These are phyloP conservation scores for Alternaria gaisen DNA, from an alignment of 2,329 filamentous ascomycete species.

Conservation along the genomic window DNA sequence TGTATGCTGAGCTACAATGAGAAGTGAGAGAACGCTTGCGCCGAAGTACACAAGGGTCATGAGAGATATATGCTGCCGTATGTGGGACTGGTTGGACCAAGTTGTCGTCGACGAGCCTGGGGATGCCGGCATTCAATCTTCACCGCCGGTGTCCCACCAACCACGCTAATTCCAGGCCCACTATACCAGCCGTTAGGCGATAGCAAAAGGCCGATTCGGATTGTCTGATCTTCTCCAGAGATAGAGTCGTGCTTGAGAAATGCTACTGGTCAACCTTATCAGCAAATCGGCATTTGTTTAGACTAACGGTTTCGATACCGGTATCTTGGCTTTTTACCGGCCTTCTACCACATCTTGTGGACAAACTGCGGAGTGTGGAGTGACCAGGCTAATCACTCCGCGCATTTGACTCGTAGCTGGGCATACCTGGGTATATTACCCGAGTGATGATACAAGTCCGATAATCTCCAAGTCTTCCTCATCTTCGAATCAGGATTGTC, in stretches of 20 bases:
- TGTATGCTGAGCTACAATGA: too few relatives aligned
- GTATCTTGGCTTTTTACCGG: neutral
- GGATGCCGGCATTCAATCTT: neutral
- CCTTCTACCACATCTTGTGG: neutral
- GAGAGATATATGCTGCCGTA: too few relatives aligned
- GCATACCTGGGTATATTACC: neutral
- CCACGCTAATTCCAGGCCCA: neutral
- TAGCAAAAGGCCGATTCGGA: neutral
- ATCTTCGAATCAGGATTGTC: neutral
- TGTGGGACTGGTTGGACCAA: neutral
- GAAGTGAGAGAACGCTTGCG: too few relatives aligned
- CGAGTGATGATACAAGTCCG: neutral
- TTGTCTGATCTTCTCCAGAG: neutral
- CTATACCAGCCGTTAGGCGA: neutral
- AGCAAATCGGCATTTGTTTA: neutral
- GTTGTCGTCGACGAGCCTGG: neutral
- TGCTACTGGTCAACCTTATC: neutral
- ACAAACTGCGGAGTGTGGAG: neutral
- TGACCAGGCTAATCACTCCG: neutral
- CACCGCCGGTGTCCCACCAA: neutral
- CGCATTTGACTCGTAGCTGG: neutral
- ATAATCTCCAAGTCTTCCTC: neutral
- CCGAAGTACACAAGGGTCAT: rapidly evolving
- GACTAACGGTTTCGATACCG: neutral
- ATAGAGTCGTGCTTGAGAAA: neutral